Percentiles rank a stretch among this genome's conserved stretches.
These are phyloP conservation scores for Naegleria fowleri DNA, from an alignment of 208 protist species.

Conservation along the genomic window DNA sequence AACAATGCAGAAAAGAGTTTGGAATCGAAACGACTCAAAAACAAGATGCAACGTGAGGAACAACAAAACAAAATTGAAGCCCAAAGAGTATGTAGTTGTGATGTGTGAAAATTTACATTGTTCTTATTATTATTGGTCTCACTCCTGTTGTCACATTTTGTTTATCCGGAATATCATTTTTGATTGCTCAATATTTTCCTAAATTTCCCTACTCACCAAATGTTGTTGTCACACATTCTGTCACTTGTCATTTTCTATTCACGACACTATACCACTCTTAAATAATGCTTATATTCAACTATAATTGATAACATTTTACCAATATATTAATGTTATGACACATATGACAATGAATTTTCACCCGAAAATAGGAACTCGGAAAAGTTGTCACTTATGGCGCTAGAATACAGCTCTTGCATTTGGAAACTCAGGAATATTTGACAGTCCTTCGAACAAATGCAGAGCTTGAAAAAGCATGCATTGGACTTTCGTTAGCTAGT, in stretches of 20 bases:
- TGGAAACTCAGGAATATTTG: neutral
- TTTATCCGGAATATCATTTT: too few relatives aligned
- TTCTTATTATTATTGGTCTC: too few relatives aligned
- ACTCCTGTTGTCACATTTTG: too few relatives aligned
- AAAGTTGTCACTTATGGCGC: neutral
- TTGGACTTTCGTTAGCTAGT: neutral
- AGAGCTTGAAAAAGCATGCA: slow-evolving; percentile 3
- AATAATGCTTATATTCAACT: too few relatives aligned
- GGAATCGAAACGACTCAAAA: neutral
- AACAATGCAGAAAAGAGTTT: neutral
- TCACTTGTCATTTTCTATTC: too few relatives aligned
- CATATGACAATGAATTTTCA: neutral
- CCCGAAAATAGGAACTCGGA: neutral
- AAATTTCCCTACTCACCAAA: too few relatives aligned
- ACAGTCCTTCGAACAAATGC: neutral
- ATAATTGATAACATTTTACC: too few relatives aligned
- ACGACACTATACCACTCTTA: too few relatives aligned
- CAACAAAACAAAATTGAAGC: neutral
- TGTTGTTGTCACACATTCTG: too few relatives aligned
- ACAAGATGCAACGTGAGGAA: neutral
- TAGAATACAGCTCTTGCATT: neutral
- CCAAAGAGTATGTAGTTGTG: neutral
- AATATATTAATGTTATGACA: too few relatives aligned
- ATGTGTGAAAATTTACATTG: too few relatives aligned
- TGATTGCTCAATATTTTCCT: too few relatives aligned